Base-by-base conservation (phyloP, 345 rosid genomes). In the Eucalyptus melliodora region DNA sequence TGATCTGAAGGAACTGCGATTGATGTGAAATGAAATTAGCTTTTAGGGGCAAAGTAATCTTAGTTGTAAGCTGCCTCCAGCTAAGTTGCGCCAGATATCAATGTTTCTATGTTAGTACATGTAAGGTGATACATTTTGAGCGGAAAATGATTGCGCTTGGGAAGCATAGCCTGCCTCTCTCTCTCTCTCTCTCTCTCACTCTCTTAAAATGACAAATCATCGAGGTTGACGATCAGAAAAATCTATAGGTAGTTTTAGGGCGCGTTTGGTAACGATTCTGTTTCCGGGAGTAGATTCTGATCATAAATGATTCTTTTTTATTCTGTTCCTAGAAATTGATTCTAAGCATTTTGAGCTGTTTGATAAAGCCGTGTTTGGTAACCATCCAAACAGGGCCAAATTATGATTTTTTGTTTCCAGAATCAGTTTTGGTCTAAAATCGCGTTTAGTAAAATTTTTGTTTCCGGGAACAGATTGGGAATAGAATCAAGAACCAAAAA, bases 331-430 rank as follows among this genome's bases (percentile, higher is more conserved):
- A 8, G 2, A 44, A 44, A 44, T 1, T 8, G 8, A 44, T 44
- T 44, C 9, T 7, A 44, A 42, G 8, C 44, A 8, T 44, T 44
- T 7, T 44, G 8, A 42, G 8, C 44, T 8, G 45, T 44, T 44
- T 44, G 9, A 2, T 44, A 42, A 42, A 0, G 44, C 8, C 8
- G 0, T 7, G 45, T 7, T 44, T 44, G 45, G 2, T 7, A 44
- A 44, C 45, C 9, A 44, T 44, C 45, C 9, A 44, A 44, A 44
- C 45, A 44, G 2, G 8, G 2, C 8, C 9, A 44, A 44, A 44
- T 44, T 44, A 2, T 2, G 8, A 44, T 44, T 44, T 1, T 44
- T 44, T 44, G 45, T 44, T 44, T 2, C 44, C 1, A 44, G 2
- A 44, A 44, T 44, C 9, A 2, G 9, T 44, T 44, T 44, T 44